Evolutionary conservation across 768 basidiomycete species (phyloP), one percentile per base, ranked within the genome.

Genomic region (Xerocomellus chrysenteron): DNA sequence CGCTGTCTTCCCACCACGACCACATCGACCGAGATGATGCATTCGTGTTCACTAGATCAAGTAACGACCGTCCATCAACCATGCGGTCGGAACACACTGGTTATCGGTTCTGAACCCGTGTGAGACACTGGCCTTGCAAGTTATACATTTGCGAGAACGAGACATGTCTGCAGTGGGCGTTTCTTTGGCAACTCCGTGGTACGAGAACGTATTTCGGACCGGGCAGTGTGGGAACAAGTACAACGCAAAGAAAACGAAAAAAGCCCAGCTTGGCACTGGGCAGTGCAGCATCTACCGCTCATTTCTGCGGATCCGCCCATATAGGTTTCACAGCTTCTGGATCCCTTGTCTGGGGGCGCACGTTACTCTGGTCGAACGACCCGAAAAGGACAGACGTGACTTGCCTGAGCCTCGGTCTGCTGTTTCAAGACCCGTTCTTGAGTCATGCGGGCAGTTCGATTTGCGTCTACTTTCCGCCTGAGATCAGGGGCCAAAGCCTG

Each of bases 401-500:
- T 67, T 52, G 80, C 84, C 80, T 84, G 82, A 5, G 77, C 78
- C 54, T 78, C 74, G 7, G 77, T 73, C 63, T 81, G 80, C 62
- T 77, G 78, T 66, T 77, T 78, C 66, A 78, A 76, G 55, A 79
- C 80, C 47, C 75, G 75, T 73, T 87, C 87, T 66, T 79, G 75
- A 4, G 79, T 78, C 12, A 79, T 61, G 32, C 87, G 78, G 9
- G 79, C 72, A 16, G 78, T 78, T 36, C 83, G 79, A 54, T 78
- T 75, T 3, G 80, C 80, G 61, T 88, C 87, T 17, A 88, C 86
- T 62, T 81, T 82, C 46, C 81, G 78, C 61, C 77, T 79, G 58
- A 87, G 68, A 73, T 85, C 84, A 59, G 87, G 86, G 21, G 86
- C 78, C 77, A 88, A 76, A 67, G 77, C 74, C 86, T 87, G 58